Evolutionary conservation across 1,284 basidiomycete species (phyloP).

Genomic region (Pholiota adiposa): DNA sequence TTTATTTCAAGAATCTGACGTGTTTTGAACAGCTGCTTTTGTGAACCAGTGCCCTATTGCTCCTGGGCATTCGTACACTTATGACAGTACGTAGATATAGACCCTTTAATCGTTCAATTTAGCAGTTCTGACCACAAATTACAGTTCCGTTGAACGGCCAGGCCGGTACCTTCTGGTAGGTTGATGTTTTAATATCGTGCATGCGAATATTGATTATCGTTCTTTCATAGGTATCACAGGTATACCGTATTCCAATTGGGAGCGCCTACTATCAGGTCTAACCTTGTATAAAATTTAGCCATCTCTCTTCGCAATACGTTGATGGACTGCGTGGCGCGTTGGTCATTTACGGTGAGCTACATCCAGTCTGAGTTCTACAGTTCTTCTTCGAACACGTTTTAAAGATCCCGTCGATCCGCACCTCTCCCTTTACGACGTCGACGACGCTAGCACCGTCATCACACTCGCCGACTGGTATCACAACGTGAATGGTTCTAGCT

Average conservation of each 20-base stretch:
- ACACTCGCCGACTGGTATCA: slow-evolving; percentile 40
- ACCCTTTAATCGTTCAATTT: no score
- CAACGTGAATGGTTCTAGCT: slow-evolving; percentile 13
- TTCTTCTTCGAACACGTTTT: slow-evolving; percentile 22
- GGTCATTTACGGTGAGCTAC: slow-evolving; percentile 28
- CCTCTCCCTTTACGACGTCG: slow-evolving; percentile 31
- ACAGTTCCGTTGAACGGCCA: slow-evolving; percentile 28
- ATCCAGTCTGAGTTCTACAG: background rate
- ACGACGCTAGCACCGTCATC: slow-evolving; percentile 38
- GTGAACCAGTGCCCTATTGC: slow-evolving; percentile 34
- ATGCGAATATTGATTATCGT: no score
- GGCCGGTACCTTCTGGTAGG: slow-evolving; percentile 34
- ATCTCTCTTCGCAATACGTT: slow-evolving; percentile 31
- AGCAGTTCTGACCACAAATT: background rate
- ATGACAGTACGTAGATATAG: slow-evolving; percentile 16
- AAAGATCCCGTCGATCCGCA: slow-evolving; percentile 32
- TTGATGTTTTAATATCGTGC: no score
- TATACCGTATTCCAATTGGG: no score
- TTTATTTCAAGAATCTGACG: background rate
- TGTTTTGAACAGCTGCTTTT: slow-evolving; percentile 21
- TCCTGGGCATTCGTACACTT: slow-evolving; percentile 27
- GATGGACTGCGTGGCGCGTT: slow-evolving; percentile 37
- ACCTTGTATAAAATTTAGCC: background rate
- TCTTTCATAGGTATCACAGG: no score
- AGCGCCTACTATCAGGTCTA: no score